Conservation (phyloP, 495 filamentous ascomycete genomes). For the Aspergillus egyptiacus region DNA sequence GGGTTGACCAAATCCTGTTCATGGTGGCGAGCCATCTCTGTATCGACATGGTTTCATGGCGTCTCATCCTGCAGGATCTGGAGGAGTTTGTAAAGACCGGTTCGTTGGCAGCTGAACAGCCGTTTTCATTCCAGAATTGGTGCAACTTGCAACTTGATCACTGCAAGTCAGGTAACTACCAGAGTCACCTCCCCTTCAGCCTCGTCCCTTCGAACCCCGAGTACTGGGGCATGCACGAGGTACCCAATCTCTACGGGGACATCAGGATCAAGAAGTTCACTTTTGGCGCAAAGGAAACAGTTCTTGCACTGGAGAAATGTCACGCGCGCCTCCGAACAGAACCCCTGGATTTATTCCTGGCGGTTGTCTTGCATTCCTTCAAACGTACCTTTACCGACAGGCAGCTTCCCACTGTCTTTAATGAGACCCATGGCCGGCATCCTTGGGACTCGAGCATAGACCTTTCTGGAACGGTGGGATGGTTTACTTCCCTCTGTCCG, state of each 20-base stretch:
- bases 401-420: conserved; percentile 47
- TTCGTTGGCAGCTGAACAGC: conserved; percentile 33
- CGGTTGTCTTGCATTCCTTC: conserved; percentile 47
- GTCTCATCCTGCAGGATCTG: conserved; percentile 59
- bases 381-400: conserved; percentile 45
- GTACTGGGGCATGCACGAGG: conserved; percentile 50
- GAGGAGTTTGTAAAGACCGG: conserved; percentile 51
- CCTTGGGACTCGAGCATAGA: conserved; percentile 44
- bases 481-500: conserved; percentile 55
- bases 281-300: conserved; percentile 39
- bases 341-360: conserved; percentile 46
- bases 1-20: conserved; percentile 52
- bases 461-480: conserved; percentile 52
- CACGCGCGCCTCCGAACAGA: conserved; percentile 46
- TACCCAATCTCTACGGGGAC: conserved; percentile 44
- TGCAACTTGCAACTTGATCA: conserved; percentile 44
- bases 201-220: conserved; percentile 24
- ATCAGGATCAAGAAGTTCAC: conserved; percentile 37
- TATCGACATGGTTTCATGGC: conserved; percentile 66
- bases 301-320: conserved; percentile 35
- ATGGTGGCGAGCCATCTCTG: conserved; percentile 60
- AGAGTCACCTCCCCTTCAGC: conserved; percentile 28
- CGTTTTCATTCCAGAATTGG: conserved; percentile 45
- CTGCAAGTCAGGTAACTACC: conserved; percentile 20
- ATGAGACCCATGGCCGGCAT: conserved; percentile 53